Conservation (phyloP, 768 basidiomycete species). For the Kwoniella bestiolae region DNA sequence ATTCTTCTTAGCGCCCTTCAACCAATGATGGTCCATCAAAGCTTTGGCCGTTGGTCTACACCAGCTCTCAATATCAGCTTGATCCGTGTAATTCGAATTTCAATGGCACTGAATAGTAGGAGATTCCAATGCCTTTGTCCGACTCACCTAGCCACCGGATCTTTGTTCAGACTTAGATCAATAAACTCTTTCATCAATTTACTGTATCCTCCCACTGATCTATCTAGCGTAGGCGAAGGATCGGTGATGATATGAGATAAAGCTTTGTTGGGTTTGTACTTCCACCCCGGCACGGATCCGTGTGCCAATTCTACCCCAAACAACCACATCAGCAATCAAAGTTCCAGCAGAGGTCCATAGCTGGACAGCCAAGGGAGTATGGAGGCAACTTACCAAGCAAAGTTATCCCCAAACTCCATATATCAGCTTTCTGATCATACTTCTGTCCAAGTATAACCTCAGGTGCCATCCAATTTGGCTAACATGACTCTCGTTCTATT, state of each 20-base stretch:
- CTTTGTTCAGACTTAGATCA: slow-evolving; percentile 79
- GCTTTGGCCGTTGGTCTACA: slow-evolving; percentile 74
- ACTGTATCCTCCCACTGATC: slow-evolving; percentile 68
- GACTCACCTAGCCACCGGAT: slow-evolving; percentile 72
- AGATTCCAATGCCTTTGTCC: not conserved
- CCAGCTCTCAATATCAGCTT: not conserved
- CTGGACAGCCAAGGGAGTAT: too few species aligned
- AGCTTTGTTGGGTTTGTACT: slow-evolving; percentile 73
- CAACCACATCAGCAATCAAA: not conserved
- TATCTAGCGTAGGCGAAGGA: slow-evolving; percentile 75
- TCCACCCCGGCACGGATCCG: slow-evolving; percentile 82
- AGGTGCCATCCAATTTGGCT: slow-evolving; percentile 96
- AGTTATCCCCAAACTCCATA: slow-evolving; percentile 97
- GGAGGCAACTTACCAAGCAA: slow-evolving; percentile 62
- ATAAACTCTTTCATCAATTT: slow-evolving; percentile 81
- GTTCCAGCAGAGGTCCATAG: too few species aligned
- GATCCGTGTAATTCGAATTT: too few species aligned
- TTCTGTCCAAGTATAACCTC: slow-evolving; percentile 83
- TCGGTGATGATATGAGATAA: slow-evolving; percentile 79
- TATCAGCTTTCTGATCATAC: slow-evolving; percentile 81
- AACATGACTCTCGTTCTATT: too few species aligned
- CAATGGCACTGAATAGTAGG: too few species aligned
- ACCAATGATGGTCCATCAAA: slow-evolving; percentile 77
- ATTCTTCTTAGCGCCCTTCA: slow-evolving; percentile 78
- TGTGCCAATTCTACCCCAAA: slow-evolving; percentile 69